phyloP scores from a whole-genome alignment of 2,329 filamentous ascomycete genomes.

The Aspergillus flavus region DNA sequence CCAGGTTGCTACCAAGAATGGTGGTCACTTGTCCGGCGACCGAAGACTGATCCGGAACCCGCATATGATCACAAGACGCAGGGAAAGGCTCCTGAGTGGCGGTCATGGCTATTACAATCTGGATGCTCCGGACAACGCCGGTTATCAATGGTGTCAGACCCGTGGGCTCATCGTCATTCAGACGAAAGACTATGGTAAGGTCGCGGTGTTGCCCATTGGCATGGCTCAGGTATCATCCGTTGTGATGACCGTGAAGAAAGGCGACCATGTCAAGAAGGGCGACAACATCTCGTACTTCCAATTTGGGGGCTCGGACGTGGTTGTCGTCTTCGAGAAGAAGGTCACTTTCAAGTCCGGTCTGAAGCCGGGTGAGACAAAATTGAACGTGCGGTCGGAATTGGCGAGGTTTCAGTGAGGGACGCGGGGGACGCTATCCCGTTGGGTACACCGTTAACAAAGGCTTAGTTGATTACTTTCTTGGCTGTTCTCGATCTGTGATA shows the following conservation, averaged over 20 bases:
- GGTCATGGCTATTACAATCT: constrained; percentile 6
- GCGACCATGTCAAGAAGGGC: constrained; percentile 38
- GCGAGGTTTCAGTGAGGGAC: background rate
- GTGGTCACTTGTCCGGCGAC: background rate
- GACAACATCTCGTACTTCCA: constrained; percentile 48
- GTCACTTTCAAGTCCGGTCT: constrained; percentile 9
- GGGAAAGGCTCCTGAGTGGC: background rate
- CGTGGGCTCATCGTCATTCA: constrained; percentile 46
- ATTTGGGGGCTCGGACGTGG: constrained; percentile 49
- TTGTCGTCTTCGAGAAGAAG: constrained; percentile 41
- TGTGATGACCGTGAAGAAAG: constrained; percentile 27
- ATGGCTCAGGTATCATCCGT: constrained; percentile 51
- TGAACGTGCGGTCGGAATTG: constrained; percentile 11
- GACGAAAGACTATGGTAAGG: constrained; percentile 35
- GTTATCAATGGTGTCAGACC: constrained; percentile 47
- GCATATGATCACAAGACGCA: background rate
- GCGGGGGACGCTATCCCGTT: background rate
- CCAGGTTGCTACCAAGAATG: background rate
- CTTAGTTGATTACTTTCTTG: background rate
- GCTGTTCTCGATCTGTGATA: background rate
- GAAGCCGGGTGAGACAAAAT: constrained; percentile 5
- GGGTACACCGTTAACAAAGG: background rate
- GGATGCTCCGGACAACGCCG: constrained; percentile 38
- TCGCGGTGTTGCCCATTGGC: constrained; percentile 49
- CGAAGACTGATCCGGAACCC: background rate